phyloP scores from a whole-genome alignment of 2,329 filamentous ascomycete species.

The Cytospora schulzeri region DNA sequence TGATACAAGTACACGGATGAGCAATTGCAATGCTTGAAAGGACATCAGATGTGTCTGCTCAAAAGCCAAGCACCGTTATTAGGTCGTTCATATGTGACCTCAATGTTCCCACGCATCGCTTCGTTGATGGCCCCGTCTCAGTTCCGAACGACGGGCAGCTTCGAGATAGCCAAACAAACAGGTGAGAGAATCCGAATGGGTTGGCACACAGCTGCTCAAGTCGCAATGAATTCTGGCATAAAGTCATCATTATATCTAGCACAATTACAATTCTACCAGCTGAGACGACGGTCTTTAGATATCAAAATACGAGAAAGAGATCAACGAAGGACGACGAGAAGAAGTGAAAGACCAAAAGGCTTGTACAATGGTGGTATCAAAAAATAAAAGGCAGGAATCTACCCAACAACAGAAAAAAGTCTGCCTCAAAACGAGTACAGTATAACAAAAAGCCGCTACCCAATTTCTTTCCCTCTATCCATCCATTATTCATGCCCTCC shows the following conservation, averaged over 20 bases:
- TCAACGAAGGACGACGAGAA: background rate
- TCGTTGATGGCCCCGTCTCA: background rate
- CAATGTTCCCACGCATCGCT: too few relatives aligned
- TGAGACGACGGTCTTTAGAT: background rate
- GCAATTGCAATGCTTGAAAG: background rate
- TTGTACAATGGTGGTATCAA: conserved; percentile 25
- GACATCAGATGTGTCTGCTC: background rate
- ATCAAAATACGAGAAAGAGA: background rate
- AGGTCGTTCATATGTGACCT: too few relatives aligned
- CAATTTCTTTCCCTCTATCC: conserved; percentile 7
- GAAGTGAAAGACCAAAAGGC: conserved; percentile 25
- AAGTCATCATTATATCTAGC: background rate
- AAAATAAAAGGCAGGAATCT: conserved; percentile 4
- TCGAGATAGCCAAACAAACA: background rate
- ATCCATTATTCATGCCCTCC: background rate
- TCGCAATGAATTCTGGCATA: background rate
- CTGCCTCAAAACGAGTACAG: conserved; percentile 8
- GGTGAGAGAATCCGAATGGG: background rate
- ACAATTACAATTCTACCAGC: background rate
- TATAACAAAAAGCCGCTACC: conserved; percentile 20
- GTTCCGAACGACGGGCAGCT: background rate
- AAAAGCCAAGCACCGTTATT: too few relatives aligned
- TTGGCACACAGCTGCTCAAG: background rate
- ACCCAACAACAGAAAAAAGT: conserved; percentile 8
- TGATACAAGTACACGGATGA: background rate